These are phyloP conservation scores for Tolypocladium pustulatum DNA, from an alignment of 2,329 filamentous ascomycete species.

Conservation along the genomic window DNA sequence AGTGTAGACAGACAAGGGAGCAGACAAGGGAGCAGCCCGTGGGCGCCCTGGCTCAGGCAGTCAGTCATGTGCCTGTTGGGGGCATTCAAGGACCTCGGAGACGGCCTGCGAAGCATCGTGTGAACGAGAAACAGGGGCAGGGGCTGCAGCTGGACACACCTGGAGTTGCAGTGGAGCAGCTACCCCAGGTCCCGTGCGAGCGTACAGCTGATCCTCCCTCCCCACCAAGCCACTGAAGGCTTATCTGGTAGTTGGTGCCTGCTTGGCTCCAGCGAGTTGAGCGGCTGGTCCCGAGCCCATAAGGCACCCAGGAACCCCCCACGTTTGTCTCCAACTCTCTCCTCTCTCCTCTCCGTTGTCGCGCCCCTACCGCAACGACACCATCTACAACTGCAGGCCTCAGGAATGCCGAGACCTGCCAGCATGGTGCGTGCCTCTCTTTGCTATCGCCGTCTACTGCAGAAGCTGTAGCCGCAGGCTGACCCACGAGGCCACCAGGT, in stretches of 20 bases:
- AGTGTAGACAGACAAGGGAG: no score
- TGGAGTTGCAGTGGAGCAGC: neutral
- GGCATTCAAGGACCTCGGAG: no score
- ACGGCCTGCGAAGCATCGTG: no score
- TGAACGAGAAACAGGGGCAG: no score
- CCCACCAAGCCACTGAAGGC: neutral
- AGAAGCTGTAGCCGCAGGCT: neutral
- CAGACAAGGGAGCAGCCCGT: no score
- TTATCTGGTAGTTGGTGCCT: no score
- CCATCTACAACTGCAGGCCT: neutral
- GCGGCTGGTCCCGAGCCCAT: neutral
- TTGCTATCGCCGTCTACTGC: neutral
- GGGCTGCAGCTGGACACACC: no score
- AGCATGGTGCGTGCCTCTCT: neutral
- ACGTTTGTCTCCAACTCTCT: neutral
- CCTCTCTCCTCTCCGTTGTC: neutral
- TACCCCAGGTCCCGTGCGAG: neutral
- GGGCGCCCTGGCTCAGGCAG: no score
- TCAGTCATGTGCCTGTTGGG: no score
- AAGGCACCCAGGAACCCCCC: neutral
- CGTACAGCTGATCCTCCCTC: neutral
- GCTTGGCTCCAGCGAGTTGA: neutral
- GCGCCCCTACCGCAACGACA: neutral
- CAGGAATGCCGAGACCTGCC: neutral
- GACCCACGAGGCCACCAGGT: conserved; percentile 13